Evolutionary conservation across 768 basidiomycete genomes (phyloP).

Genomic region (Phylloporus sp.): DNA sequence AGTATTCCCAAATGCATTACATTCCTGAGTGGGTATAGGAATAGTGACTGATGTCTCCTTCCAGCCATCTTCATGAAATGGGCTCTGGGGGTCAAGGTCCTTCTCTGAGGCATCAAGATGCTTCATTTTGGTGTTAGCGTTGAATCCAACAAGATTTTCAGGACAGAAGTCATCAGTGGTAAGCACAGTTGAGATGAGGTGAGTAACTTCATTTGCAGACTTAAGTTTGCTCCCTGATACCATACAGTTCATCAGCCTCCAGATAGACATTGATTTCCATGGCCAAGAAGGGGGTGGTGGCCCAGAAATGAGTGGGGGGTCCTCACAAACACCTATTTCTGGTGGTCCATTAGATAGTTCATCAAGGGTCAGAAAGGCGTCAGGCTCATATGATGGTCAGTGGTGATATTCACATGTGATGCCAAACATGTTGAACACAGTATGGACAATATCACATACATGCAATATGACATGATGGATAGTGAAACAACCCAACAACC

Average conservation of each 20-base stretch:
- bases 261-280: no score
- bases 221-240: no score
- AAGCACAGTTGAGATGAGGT: no score
- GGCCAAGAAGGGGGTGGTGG: background rate
- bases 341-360: background rate
- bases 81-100: no score
- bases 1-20: conserved; percentile 8
- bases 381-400: background rate
- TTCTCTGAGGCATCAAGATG: conserved; percentile 1
- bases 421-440: background rate
- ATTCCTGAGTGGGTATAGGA: conserved; percentile 26
- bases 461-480: background rate
- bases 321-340: no score
- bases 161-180: no score
- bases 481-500: no score
- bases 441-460: background rate
- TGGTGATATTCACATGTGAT: background rate
- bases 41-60: conserved; percentile 20
- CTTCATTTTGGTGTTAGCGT: no score
- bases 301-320: no score
- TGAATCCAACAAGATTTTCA: no score
- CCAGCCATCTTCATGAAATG: conserved; percentile 8
- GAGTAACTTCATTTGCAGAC: no score
- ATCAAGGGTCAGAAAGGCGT: background rate
- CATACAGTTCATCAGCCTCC: no score